phyloP scores from a whole-genome alignment of 108 stramenopile genomes.

The Hondaea fermentalgiana region DNA sequence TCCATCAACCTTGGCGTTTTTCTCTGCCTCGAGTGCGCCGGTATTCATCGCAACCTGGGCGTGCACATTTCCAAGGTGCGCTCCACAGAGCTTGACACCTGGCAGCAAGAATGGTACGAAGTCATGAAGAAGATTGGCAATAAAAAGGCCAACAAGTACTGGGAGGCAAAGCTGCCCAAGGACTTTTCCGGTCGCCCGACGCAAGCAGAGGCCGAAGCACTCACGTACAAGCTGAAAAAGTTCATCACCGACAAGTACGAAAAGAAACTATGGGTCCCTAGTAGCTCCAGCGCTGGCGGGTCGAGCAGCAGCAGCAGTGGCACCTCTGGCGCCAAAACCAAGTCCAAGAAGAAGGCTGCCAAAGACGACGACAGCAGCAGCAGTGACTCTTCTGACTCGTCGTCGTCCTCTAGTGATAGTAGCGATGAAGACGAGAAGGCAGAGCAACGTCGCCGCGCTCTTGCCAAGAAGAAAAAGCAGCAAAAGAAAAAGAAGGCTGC shows the following conservation, averaged over 20 bases:
- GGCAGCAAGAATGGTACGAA: conserved; percentile 18
- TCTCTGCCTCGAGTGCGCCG: conserved; percentile 93
- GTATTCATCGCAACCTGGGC: conserved; percentile 91
- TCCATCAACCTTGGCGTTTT: conserved; percentile 70
- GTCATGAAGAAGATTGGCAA: conserved; percentile 18
- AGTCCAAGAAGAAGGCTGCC: background rate
- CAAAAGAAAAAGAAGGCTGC: background rate
- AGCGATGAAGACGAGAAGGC: background rate
- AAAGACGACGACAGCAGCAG: background rate
- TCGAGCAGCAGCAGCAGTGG: background rate
- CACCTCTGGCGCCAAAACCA: background rate
- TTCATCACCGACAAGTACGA: conserved; percentile 20
- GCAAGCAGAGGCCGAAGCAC: background rate
- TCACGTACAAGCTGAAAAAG: conserved; percentile 12
- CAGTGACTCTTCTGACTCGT: background rate
- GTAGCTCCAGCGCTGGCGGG: too few relatives aligned
- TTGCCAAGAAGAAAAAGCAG: background rate
- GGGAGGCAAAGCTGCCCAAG: conserved; percentile 10
- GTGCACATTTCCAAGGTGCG: conserved; percentile 91
- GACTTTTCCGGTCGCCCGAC: background rate
- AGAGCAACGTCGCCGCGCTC: background rate
- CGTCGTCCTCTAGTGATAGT: background rate
- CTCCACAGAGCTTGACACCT: conserved; percentile 42
- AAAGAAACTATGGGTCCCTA: conserved; percentile 11
- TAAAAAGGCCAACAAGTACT: background rate